Evolutionary conservation across 805 yeast species (phyloP), one percentile per base, ranked within the genome.

Genomic region (Ascoidea asiatica): DNA sequence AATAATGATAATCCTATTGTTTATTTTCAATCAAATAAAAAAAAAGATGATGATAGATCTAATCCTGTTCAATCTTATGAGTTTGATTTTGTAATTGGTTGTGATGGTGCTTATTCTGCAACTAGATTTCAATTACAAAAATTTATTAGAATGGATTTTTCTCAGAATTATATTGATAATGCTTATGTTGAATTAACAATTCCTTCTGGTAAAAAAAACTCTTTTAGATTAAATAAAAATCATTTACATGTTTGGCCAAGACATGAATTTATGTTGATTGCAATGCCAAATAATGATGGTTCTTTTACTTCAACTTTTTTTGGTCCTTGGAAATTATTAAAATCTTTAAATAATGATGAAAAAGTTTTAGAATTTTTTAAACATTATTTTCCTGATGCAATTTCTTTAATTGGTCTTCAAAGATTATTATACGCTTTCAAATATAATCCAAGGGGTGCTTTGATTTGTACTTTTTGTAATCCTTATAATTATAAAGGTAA

Each of bases 161-260:
- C 67, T 15, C 95, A 87, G 59, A 79, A 82, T 55, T 88, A 81
- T 57, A 81, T 89, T 49, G 92, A 85, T 56, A 80, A 81, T 68
- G 80, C 83, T 53, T 89, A 89, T 56, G 57, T 89, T 51, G 97
- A 89, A 59, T 66, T 89, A 43, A 73, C 73, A 50, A 81, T 89
- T 39, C 88, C 94, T 7, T 72, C 86, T 0, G 66, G 67, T 3
- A 56, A 61, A 2, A 53, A 55, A 4, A 61, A 50, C 37, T 55
- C 65, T 19, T 83, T 77, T 53, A 62, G 66, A 17, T 65, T 83
- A 19, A 75, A 78, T 51, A 79, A 88, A 5, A 77, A 85, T 61
- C 87, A 85, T 57, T 68, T 89, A 43, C 97, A 89, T 55, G 85
- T 89, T 40, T 89, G 97, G 97, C 97, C 97, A 4, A 67, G 96